Conservation (phyloP, 139 green algal genomes). For the Chlorella sp. region DNA sequence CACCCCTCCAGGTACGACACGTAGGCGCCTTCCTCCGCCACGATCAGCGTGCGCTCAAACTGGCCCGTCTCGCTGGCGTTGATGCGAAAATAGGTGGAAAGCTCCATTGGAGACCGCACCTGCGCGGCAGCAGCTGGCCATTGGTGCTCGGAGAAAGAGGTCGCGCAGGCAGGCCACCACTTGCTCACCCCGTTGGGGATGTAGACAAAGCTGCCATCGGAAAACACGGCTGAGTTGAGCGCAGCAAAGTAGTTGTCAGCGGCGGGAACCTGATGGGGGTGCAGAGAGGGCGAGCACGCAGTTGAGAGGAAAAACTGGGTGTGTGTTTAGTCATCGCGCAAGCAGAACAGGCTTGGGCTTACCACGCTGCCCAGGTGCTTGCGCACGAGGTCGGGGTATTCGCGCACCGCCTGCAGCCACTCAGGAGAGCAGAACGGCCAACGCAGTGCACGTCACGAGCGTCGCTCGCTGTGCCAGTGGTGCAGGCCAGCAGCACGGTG, state of each 20-base stretch:
- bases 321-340: not conserved
- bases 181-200: constrained; percentile 97
- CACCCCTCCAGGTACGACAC: constrained; percentile 98
- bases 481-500: no score
- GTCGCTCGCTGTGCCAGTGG: no score
- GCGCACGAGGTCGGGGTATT: constrained; percentile 95
- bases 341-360: not conserved
- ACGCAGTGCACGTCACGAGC: no score
- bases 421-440: no score
- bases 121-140: no score
- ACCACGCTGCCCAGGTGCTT: constrained; percentile 94
- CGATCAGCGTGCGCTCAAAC: constrained; percentile 99
- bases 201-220: constrained; percentile 98
- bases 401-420: constrained; percentile 90
- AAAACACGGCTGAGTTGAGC: constrained; percentile 98
- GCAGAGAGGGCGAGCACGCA: not conserved
- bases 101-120: constrained; percentile 96
- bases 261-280: constrained; percentile 76
- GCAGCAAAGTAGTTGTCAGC: constrained; percentile 98
- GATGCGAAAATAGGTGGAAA: constrained; percentile 99
- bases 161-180: no score
- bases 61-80: constrained; percentile 96
- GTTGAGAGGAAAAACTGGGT: not conserved
- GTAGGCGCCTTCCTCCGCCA: constrained; percentile 92
- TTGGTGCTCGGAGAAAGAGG: no score